Evolutionary conservation across 2,329 filamentous ascomycete species (phyloP), one percentile per base, ranked within the genome.

Genomic region (Aureobasidium mangrovei): DNA sequence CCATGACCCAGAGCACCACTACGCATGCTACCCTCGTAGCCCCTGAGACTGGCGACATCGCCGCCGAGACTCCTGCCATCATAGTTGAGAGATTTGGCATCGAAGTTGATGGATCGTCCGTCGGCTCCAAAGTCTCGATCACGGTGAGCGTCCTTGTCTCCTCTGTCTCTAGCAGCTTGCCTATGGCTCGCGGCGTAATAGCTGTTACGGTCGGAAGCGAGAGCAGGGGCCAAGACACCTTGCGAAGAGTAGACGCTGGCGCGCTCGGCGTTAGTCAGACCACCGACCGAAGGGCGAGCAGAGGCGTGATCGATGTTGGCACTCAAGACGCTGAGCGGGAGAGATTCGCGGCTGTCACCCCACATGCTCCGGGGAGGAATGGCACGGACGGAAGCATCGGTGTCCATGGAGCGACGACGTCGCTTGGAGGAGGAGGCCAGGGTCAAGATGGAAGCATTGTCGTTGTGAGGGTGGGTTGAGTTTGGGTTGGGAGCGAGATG

Each of bases 361-460:
- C 86, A 93, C 4, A 91, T 76, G 0, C 86, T 91, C 0, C 85
- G 88, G 0, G 88, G 88, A 1, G 88, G 86, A n/a, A 94, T 73
- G 2, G 88, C 88, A 41, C 88, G 85, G 38, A 93, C 86, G 0
- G 86, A 91, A 4, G 88, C 88, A 66, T 93, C 86, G 0, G 88
- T 93, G 67, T 93, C 88, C 70, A 91, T 83, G 31, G 86, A 91
- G 57, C 87, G 81, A 46, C 88, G 80, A 35, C 88, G 83, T 36
- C 85, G 81, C 71, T 91, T 89, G 60, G 85, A 88, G 0, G 86
- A 91, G 3, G 87, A 91, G 2, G 88, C 88, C 10, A 94, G 76
- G 0, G 88, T 94, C 57, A 94, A 72, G 61, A 94, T 91, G 28
- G 87, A 91, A 26, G 88, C 88, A 65, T 94, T 88, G 67, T 94